Evolutionary conservation across 2,329 filamentous ascomycete species (phyloP).

Genomic region (Corynespora cassiicola): DNA sequence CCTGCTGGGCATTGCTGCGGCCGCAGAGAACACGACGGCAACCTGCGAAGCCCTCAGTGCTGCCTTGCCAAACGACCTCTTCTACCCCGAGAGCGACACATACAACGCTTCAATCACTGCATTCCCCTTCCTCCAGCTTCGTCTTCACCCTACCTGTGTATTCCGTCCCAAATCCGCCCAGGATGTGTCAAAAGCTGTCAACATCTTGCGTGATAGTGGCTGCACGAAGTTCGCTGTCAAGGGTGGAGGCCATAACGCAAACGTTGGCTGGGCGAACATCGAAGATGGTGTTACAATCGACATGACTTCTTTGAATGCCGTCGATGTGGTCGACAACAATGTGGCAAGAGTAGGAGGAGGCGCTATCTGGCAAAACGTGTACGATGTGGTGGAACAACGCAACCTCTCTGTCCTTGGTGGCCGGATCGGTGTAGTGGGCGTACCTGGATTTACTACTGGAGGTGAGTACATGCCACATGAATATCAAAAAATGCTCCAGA

Average conservation of each 20-base stretch:
- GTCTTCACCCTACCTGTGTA: conserved; percentile 31
- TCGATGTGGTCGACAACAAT: conserved; percentile 16
- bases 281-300: conserved; percentile 40
- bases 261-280: conserved; percentile 35
- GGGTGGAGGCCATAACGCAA: conserved; percentile 28
- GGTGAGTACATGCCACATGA: conserved; percentile 19
- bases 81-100: conserved; percentile 19
- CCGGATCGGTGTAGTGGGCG: conserved; percentile 34
- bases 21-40: conserved; percentile 1
- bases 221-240: conserved; percentile 30
- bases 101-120: conserved; percentile 31
- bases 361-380: conserved; percentile 44
- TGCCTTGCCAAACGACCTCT: conserved; percentile 20
- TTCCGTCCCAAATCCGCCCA: conserved; percentile 28
- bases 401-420: conserved; percentile 27
- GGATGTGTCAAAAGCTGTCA: conserved; percentile 30
- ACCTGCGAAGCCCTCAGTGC: conserved; percentile 19
- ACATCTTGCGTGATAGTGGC: conserved; percentile 27
- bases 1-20: neutral
- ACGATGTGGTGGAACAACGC: conserved; percentile 28
- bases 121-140: conserved; percentile 27
- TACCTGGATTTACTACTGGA: conserved; percentile 36
- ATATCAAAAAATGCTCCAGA: no score
- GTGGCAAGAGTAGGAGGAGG: conserved; percentile 33
- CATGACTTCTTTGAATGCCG: conserved; percentile 28